phyloP scores from a whole-genome alignment of 208 protist species.

The Trypanosoma lewisi region DNA sequence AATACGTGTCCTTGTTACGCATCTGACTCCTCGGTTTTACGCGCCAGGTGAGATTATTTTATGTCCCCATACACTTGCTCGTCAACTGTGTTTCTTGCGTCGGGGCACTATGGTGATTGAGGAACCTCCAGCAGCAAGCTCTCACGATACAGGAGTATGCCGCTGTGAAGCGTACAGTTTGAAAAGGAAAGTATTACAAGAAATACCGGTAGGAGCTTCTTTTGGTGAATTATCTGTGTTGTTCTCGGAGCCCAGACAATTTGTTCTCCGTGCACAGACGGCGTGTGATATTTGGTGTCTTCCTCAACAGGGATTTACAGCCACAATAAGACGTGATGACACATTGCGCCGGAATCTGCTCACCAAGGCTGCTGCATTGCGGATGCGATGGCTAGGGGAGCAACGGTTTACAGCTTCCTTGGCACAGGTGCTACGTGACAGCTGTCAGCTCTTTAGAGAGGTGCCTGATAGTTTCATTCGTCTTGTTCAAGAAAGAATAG shows the following conservation, averaged over 20 bases:
- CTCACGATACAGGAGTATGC: neutral
- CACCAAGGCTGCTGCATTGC: slow-evolving; percentile 76
- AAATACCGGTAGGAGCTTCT: slow-evolving; percentile 43
- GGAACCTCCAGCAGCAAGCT: slow-evolving; percentile 25
- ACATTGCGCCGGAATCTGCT: slow-evolving; percentile 54
- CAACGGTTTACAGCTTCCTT: slow-evolving; percentile 71
- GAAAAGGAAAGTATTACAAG: slow-evolving; percentile 21
- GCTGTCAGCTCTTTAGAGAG: slow-evolving; percentile 59
- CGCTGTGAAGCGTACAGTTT: neutral
- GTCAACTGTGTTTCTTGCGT: slow-evolving; percentile 81
- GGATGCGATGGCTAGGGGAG: slow-evolving; percentile 81
- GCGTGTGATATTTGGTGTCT: slow-evolving; percentile 85
- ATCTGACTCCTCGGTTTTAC: slow-evolving; percentile 62
- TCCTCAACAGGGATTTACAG: slow-evolving; percentile 53
- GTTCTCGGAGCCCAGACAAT: slow-evolving; percentile 75
- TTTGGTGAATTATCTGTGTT: slow-evolving; percentile 86
- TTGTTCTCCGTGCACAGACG: slow-evolving; percentile 62
- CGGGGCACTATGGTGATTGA: slow-evolving; percentile 62
- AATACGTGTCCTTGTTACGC: slow-evolving; percentile 67
- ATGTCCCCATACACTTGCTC: slow-evolving; percentile 50
- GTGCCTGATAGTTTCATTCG: slow-evolving; percentile 62
- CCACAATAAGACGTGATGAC: slow-evolving; percentile 65
- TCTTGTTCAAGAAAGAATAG: slow-evolving; percentile 80
- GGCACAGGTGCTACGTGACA: slow-evolving; percentile 56
- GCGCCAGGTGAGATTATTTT: slow-evolving; percentile 76